Conservation (phyloP, 169 alveolate genomes). For the Eimeria tenella region DNA sequence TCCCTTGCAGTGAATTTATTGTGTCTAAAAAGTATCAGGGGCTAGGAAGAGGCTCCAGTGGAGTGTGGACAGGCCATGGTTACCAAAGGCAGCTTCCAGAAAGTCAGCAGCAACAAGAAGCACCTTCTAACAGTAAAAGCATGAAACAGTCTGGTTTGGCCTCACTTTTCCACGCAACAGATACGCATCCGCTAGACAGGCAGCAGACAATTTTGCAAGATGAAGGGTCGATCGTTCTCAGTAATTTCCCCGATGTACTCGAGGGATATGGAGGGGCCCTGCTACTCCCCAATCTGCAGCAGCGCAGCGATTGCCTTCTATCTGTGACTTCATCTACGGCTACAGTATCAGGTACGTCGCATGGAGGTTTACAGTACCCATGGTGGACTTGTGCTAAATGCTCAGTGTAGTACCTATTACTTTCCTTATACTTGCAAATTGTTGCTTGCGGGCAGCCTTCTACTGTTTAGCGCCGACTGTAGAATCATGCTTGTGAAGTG, state of each 20-base stretch:
- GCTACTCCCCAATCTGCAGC: slow-evolving; percentile 61
- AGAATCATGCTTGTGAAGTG: too few species aligned
- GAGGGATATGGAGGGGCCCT: slow-evolving; percentile 76
- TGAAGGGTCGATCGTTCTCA: slow-evolving; percentile 15
- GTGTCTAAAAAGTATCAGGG: not conserved
- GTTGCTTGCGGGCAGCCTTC: too few species aligned
- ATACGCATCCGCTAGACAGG: not conserved
- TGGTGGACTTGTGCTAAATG: too few species aligned
- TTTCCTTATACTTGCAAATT: too few species aligned
- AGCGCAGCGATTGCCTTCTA: slow-evolving; percentile 67
- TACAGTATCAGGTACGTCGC: slow-evolving; percentile 28
- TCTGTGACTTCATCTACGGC: slow-evolving; percentile 58
- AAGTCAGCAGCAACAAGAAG: not conserved
- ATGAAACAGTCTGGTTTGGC: not conserved
- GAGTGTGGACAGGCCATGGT: not conserved
- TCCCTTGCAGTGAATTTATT: slow-evolving; percentile 25
- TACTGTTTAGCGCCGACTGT: too few species aligned
- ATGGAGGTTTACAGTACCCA: too few species aligned
- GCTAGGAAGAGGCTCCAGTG: not conserved
- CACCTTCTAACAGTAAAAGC: not conserved
- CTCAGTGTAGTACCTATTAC: too few species aligned
- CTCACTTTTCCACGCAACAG: not conserved
- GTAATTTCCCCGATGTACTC: slow-evolving; percentile 54
- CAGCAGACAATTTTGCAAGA: not conserved
- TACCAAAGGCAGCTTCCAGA: slow-evolving; percentile 4